A percentile compares a stretch with the other conserved stretches of the same genome.
phyloP scores from a whole-genome alignment of 805 yeast species.

The Ogataea philodendri region DNA sequence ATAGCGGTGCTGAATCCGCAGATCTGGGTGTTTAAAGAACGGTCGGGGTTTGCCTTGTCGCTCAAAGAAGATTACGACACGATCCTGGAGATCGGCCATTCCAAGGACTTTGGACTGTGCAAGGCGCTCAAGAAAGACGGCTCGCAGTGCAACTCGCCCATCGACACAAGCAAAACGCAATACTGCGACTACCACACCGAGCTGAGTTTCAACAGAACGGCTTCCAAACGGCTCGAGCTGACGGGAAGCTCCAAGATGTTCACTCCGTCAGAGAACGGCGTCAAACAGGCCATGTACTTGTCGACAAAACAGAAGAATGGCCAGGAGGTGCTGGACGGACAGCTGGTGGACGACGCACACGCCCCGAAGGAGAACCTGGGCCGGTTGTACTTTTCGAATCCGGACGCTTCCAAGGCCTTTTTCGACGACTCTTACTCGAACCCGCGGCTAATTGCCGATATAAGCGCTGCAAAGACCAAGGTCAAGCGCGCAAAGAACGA shows the following conservation, averaged over 20 bases:
- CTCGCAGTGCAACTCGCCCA: conserved; percentile 54
- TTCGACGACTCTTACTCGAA: conserved; percentile 48
- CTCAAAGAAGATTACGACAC: conserved; percentile 50
- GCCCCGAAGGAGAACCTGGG: conserved; percentile 25
- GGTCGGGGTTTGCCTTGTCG: conserved; percentile 49
- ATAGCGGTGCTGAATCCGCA: conserved; percentile 74
- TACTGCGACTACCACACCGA: conserved; percentile 77
- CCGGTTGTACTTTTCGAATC: conserved; percentile 38
- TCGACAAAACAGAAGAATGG: conserved; percentile 25
- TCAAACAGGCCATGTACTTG: conserved; percentile 41
- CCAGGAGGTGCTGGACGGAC: conserved; percentile 28
- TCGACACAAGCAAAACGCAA: conserved; percentile 50
- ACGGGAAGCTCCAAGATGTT: conserved; percentile 57
- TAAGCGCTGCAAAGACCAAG: conserved; percentile 38
- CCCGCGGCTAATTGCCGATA: conserved; percentile 43
- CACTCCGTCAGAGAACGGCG: conserved; percentile 51
- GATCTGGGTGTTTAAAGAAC: conserved; percentile 39
- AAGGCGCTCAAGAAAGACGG: conserved; percentile 46
- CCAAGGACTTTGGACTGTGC: conserved; percentile 70
- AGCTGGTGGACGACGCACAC: conserved; percentile 26
- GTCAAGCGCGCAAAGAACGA: conserved; percentile 40
- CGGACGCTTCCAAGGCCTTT: conserved; percentile 47
- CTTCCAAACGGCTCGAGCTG: conserved; percentile 73
- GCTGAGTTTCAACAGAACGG: conserved; percentile 45
- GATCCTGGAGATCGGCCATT: conserved; percentile 70